Evolutionary conservation across 495 filamentous ascomycete genomes (phyloP).

Genomic region (Neurospora pannonica): DNA sequence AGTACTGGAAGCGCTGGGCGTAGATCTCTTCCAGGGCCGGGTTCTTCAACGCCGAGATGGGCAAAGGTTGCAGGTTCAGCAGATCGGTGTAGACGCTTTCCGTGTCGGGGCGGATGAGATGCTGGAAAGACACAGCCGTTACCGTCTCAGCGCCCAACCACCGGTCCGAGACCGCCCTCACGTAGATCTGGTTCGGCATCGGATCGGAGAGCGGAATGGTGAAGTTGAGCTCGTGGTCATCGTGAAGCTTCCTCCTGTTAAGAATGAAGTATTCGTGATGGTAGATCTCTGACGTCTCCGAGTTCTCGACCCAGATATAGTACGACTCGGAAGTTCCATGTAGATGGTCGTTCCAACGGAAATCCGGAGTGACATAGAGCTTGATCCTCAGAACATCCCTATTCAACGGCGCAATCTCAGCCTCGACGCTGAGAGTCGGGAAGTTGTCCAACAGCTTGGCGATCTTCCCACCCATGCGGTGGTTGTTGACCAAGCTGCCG

Average conservation of each 20-base stretch:
- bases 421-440: constrained; percentile 79
- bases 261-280: constrained; percentile 97
- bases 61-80: constrained; percentile 82
- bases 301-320: constrained; percentile 98
- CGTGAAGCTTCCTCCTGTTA: constrained; percentile 75
- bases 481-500: constrained; percentile 83
- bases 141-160: constrained; percentile 98
- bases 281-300: constrained; percentile 94
- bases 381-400: constrained; percentile 85
- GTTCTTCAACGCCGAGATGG: constrained; percentile 81
- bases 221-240: constrained; percentile 94
- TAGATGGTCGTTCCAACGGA: constrained; percentile 90
- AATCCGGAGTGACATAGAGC: constrained; percentile 78
- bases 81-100: constrained; percentile 96
- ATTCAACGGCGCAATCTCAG: constrained; percentile 92
- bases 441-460: constrained; percentile 79
- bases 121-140: constrained; percentile 89
- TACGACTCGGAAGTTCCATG: constrained; percentile 93
- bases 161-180: constrained; percentile 84
- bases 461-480: constrained; percentile 72
- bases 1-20: constrained; percentile 78
- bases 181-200: constrained; percentile 88
- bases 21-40: constrained; percentile 82
- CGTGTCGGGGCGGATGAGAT: constrained; percentile 93
- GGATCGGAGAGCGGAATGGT: constrained; percentile 94